phyloP scores from a whole-genome alignment of 805 yeast genomes.

The Hemisphaericaspora nanyangensis region DNA sequence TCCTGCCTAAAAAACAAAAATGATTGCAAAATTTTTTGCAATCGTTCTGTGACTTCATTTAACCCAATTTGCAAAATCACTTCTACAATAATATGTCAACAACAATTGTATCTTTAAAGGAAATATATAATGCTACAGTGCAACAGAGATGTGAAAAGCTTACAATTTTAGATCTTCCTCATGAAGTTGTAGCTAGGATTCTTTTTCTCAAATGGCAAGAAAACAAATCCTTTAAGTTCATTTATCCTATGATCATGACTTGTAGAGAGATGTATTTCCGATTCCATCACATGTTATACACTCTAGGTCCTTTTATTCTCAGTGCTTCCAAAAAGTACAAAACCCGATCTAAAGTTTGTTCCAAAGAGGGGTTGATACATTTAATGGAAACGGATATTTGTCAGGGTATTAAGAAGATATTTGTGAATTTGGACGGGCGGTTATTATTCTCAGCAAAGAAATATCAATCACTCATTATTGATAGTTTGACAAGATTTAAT shows the following conservation, averaged over 20 bases:
- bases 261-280: slow-evolving; percentile 9
- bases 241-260: slow-evolving; percentile 9
- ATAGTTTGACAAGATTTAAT: background rate
- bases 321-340: background rate
- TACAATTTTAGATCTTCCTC: slow-evolving; percentile 9
- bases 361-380: background rate
- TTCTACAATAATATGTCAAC: no score
- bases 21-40: no score
- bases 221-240: background rate
- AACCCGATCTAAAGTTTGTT: background rate
- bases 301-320: slow-evolving; percentile 8
- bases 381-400: background rate
- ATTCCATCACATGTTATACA: slow-evolving; percentile 9
- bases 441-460: background rate
- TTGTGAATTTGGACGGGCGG: background rate
- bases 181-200: slow-evolving; percentile 9
- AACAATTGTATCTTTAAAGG: no score
- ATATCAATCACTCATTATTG: background rate
- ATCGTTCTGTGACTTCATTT: no score
- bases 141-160: no score
- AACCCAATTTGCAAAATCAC: no score
- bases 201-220: slow-evolving; percentile 4
- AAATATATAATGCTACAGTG: no score
- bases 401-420: background rate
- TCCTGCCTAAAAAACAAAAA: no score